Conservation (phyloP, 208 protist genomes). For the Acanthamoeba sp. region DNA sequence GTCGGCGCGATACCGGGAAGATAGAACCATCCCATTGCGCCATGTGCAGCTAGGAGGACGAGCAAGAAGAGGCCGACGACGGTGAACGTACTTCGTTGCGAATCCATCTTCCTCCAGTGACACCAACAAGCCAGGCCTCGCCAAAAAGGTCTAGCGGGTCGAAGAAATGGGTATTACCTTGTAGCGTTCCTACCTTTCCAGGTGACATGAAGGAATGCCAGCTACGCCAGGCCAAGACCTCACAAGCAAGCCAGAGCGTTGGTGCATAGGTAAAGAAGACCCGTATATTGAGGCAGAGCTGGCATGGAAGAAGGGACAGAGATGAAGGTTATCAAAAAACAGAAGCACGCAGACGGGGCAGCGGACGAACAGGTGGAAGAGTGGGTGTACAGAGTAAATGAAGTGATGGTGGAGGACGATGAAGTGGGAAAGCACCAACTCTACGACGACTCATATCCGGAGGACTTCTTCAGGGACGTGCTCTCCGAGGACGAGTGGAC, state of each 20-base stretch:
- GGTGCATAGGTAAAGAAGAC: too few relatives aligned
- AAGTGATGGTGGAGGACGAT: not conserved
- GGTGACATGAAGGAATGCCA: too few relatives aligned
- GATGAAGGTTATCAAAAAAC: not conserved
- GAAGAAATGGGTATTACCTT: too few relatives aligned
- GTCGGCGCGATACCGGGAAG: constrained; percentile 82
- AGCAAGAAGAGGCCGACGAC: not conserved
- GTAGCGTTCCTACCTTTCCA: too few relatives aligned
- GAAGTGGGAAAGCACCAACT: not conserved
- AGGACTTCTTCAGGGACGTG: not conserved
- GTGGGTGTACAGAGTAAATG: not conserved
- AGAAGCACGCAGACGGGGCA: not conserved
- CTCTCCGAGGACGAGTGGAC: not conserved
- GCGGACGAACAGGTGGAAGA: not conserved
- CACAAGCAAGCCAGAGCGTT: too few relatives aligned
- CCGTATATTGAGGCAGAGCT: not conserved
- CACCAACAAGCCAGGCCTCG: not conserved
- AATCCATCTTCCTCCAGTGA: not conserved
- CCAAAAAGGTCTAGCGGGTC: too few relatives aligned
- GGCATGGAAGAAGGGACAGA: not conserved
- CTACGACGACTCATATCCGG: not conserved
- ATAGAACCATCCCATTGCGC: constrained; percentile 74
- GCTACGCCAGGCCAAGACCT: too few relatives aligned
- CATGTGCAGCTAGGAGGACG: not conserved
- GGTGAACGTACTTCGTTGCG: not conserved